Evolutionary conservation across 192 early-diverging fungal species (phyloP).

Genomic region (Coemansia aciculifera): DNA sequence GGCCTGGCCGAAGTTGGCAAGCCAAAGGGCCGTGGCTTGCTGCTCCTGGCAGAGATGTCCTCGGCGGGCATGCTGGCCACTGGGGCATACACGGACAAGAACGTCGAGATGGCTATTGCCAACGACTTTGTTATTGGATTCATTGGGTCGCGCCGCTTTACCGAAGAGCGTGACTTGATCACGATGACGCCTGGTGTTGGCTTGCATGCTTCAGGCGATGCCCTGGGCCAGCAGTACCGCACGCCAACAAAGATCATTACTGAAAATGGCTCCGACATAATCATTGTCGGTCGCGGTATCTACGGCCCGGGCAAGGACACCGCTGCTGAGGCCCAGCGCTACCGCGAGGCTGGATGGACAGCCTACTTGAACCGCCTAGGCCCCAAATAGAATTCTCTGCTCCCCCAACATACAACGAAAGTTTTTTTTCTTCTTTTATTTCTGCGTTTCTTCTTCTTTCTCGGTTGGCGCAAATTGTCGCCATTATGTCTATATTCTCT

Average conservation of each 20-base stretch:
- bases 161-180: conserved; percentile 82
- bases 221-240: conserved; percentile 93
- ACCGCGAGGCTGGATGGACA: conserved; percentile 93
- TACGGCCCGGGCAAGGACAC: conserved; percentile 82
- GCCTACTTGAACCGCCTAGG: conserved; percentile 72
- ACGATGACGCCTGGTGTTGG: conserved; percentile 96
- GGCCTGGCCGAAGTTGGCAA: conserved; percentile 88
- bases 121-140: conserved; percentile 97
- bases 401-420: background rate
- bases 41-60: conserved; percentile 98
- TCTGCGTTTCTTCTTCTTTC: background rate
- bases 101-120: conserved; percentile 80
- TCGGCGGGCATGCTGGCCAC: conserved; percentile 85
- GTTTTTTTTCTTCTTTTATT: background rate
- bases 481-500: background rate
- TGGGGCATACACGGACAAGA: conserved; percentile 75
- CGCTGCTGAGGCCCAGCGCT: conserved; percentile 73
- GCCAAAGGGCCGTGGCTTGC: conserved; percentile 71
- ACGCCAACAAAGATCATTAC: conserved; percentile 85
- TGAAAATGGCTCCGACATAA: conserved; percentile 87
- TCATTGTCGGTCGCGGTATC: conserved; percentile 98
- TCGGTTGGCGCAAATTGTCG: background rate
- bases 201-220: conserved; percentile 79
- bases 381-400: background rate
- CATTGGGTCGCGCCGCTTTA: conserved; percentile 70